Conservation (phyloP, 768 basidiomycete genomes). For the Porphyrellus cyaneotinctus region DNA sequence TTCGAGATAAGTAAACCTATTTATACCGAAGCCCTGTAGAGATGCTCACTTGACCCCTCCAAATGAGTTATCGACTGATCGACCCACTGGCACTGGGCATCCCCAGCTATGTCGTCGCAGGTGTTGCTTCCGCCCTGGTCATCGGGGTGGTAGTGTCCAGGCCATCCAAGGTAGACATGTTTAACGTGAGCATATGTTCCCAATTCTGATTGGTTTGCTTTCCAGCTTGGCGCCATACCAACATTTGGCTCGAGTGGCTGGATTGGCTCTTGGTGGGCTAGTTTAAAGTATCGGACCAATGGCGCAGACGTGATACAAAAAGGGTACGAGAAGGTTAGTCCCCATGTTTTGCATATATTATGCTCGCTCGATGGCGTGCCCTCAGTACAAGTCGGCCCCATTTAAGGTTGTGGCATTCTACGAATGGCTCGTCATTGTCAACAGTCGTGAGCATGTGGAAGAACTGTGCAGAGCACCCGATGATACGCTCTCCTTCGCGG, state of each 20-base stretch:
- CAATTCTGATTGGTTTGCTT: too few relatives aligned
- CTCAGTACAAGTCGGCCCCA: not conserved
- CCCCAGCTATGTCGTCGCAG: not conserved
- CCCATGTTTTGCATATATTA: not conserved
- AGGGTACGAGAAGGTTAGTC: conserved; percentile 30
- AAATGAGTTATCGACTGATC: not conserved
- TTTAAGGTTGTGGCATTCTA: not conserved
- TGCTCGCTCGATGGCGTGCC: too few relatives aligned
- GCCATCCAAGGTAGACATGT: conserved; percentile 1
- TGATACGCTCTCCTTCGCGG: conserved; percentile 6
- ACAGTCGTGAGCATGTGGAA: conserved; percentile 15
- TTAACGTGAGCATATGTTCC: not conserved
- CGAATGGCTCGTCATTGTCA: not conserved
- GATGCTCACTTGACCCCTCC: too few relatives aligned
- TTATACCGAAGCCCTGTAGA: too few relatives aligned
- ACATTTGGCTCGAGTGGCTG: not conserved
- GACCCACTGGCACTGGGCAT: not conserved
- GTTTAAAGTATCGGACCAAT: conserved; percentile 14
- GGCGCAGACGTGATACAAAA: conserved; percentile 24
- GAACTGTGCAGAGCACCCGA: conserved; percentile 4
- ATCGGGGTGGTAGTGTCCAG: not conserved
- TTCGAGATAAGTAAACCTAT: too few relatives aligned
- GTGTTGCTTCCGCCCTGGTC: not conserved
- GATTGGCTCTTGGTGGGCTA: conserved; percentile 11
- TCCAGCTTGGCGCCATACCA: conserved; percentile 5